These are phyloP conservation scores for Anacardium occidentale DNA, from an alignment of 345 rosid genomes.

Conservation along the genomic window DNA sequence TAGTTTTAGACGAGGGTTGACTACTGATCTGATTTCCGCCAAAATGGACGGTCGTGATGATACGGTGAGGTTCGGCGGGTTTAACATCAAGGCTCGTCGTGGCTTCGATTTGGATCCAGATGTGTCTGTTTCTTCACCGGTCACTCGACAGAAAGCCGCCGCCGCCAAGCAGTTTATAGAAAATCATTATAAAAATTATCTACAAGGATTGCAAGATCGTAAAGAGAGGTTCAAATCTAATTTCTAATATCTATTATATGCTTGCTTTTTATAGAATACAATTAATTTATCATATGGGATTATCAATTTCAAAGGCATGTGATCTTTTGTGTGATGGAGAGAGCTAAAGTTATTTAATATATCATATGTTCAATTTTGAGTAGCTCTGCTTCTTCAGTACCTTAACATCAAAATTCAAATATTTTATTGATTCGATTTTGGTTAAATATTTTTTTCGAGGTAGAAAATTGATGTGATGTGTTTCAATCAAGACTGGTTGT, in stretches of 20 bases:
- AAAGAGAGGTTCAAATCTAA: slow-evolving; percentile 60
- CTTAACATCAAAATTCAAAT: slow-evolving; percentile 1
- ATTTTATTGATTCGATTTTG: slow-evolving; percentile 2
- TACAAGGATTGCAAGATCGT: slow-evolving; percentile 94
- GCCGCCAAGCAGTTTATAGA: slow-evolving; percentile 98
- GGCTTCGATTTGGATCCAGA: slow-evolving; percentile 60
- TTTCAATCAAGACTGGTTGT: background rate
- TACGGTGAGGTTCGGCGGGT: slow-evolving; percentile 67
- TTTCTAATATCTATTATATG: background rate
- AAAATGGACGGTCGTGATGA: slow-evolving; percentile 87
- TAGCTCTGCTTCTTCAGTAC: slow-evolving; percentile 5
- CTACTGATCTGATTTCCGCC: slow-evolving; percentile 1
- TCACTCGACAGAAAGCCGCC: slow-evolving; percentile 92
- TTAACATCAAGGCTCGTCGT: slow-evolving; percentile 61
- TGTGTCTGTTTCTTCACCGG: slow-evolving; percentile 86
- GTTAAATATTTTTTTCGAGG: background rate
- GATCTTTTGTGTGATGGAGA: background rate
- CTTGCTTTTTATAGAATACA: too few species aligned
- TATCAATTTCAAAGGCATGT: too few species aligned
- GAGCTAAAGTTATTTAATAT: background rate
- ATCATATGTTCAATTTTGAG: background rate
- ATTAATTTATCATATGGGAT: too few species aligned
- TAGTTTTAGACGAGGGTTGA: background rate
- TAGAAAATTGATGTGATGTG: background rate
- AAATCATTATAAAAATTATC: slow-evolving; percentile 90